These are phyloP conservation scores for Ogataea haglerorum DNA, from an alignment of 805 yeast genomes.

Conservation along the genomic window DNA sequence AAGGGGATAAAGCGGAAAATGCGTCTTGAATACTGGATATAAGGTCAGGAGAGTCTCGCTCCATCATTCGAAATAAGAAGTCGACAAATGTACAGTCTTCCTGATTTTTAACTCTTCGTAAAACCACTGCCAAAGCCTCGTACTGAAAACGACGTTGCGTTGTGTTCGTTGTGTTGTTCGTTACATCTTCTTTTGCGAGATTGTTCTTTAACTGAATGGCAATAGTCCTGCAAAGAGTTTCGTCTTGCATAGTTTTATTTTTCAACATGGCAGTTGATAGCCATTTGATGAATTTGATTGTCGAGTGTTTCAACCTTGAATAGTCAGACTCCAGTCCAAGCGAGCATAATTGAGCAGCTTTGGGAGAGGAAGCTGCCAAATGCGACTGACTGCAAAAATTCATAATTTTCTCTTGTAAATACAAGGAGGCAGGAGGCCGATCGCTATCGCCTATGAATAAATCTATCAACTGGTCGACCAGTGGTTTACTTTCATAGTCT, in stretches of 20 bases:
- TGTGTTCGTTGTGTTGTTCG: slow-evolving; percentile 32
- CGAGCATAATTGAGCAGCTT: slow-evolving; percentile 48
- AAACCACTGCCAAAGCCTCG: slow-evolving; percentile 71
- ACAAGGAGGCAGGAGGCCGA: slow-evolving; percentile 51
- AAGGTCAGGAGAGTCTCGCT: slow-evolving; percentile 59
- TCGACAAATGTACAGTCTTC: slow-evolving; percentile 51
- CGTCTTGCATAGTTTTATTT: slow-evolving; percentile 11
- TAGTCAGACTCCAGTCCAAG: slow-evolving; percentile 59
- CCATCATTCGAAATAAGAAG: slow-evolving; percentile 69
- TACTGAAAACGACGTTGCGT: slow-evolving; percentile 61
- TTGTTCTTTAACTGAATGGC: slow-evolving; percentile 52
- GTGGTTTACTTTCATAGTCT: slow-evolving; percentile 47
- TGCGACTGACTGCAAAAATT: slow-evolving; percentile 48
- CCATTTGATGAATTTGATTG: slow-evolving; percentile 66
- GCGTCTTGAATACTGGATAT: slow-evolving; percentile 70
- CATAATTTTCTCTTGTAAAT: slow-evolving; percentile 56
- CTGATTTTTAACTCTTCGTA: slow-evolving; percentile 43
- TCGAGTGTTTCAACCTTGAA: slow-evolving; percentile 48
- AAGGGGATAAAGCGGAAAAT: slow-evolving; percentile 54
- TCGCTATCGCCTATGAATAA: slow-evolving; percentile 49
- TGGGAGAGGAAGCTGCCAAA: slow-evolving; percentile 41
- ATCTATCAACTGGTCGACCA: slow-evolving; percentile 42
- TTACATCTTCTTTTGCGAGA: slow-evolving; percentile 39
- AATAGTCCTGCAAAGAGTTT: slow-evolving; percentile 40
- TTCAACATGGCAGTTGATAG: slow-evolving; percentile 34